These are phyloP conservation scores for Calonectria fujianensis DNA, from an alignment of 2,329 filamentous ascomycete species.

Conservation along the genomic window DNA sequence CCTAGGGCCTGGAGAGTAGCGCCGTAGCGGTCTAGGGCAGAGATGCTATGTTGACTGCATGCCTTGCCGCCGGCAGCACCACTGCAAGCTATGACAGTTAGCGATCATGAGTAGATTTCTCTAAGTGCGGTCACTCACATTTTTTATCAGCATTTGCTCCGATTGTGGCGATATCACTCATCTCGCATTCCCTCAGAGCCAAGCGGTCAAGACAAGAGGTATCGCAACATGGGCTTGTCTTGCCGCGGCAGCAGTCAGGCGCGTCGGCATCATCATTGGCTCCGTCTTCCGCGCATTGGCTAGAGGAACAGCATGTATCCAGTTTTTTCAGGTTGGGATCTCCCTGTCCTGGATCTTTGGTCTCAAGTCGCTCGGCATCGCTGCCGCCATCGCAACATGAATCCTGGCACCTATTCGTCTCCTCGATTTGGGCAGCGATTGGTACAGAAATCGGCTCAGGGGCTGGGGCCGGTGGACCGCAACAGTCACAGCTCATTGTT, in stretches of 20 bases:
- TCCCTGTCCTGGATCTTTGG: too few species aligned
- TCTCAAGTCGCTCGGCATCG: background rate
- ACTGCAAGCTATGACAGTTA: conserved; percentile 38
- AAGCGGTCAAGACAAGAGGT: conserved; percentile 29
- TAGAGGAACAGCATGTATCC: conserved; percentile 30
- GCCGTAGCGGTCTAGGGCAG: conserved; percentile 63
- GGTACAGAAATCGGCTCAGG: conserved; percentile 19
- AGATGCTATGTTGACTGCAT: conserved; percentile 62
- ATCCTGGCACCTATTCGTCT: too few species aligned
- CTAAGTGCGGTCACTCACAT: background rate
- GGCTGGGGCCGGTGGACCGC: conserved; percentile 34
- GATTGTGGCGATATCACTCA: background rate
- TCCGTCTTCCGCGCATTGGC: background rate
- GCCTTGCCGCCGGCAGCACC: conserved; percentile 53
- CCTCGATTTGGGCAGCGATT: background rate
- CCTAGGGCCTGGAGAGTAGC: conserved; percentile 68
- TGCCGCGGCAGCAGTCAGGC: conserved; percentile 28
- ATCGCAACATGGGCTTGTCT: conserved; percentile 11
- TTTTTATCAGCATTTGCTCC: background rate
- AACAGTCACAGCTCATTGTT: conserved; percentile 38
- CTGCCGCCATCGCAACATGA: conserved; percentile 23
- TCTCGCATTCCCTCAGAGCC: conserved; percentile 25
- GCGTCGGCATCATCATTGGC: background rate
- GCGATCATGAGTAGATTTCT: background rate
- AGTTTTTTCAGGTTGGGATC: conserved; percentile 16